A percentile compares a stretch with the other conserved stretches of the same genome.
Evolutionary conservation across 192 early-diverging fungal species (phyloP).

Genomic region (Backusella morwellensis): DNA sequence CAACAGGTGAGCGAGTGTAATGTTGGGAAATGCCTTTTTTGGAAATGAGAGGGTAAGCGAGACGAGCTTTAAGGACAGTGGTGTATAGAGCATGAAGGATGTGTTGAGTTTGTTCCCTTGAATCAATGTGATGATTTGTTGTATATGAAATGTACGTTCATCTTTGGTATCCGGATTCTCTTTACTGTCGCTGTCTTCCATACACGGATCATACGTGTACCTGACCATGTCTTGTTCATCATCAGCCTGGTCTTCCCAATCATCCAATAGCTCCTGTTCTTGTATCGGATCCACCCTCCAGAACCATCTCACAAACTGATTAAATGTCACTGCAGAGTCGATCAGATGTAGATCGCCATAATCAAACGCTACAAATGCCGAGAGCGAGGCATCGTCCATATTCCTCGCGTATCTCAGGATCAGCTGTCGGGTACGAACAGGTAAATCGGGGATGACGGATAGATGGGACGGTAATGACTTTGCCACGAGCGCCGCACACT

Average conservation of each 20-base stretch:
- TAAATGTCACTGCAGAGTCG: background rate
- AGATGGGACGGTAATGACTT: background rate
- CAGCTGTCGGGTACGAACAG: background rate
- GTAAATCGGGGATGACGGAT: background rate
- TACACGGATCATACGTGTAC: background rate
- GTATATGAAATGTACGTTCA: background rate
- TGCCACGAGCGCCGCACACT: background rate
- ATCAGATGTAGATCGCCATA: background rate
- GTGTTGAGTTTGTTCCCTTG: background rate
- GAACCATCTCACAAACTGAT: background rate
- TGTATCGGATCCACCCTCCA: background rate
- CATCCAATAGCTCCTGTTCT: background rate
- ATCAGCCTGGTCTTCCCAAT: background rate
- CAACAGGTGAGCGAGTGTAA: background rate
- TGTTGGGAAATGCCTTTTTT: background rate
- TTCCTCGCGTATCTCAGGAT: background rate
- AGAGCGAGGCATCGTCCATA: background rate
- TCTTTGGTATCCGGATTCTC: background rate
- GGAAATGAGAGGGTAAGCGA: background rate
- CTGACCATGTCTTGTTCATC: background rate
- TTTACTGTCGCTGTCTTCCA: background rate
- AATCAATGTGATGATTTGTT: background rate
- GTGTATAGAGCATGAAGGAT: background rate
- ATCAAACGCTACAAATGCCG: background rate
- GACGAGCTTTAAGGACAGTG: background rate